Conservation (phyloP, 1,284 basidiomycete genomes). For the Mycena sp. region DNA sequence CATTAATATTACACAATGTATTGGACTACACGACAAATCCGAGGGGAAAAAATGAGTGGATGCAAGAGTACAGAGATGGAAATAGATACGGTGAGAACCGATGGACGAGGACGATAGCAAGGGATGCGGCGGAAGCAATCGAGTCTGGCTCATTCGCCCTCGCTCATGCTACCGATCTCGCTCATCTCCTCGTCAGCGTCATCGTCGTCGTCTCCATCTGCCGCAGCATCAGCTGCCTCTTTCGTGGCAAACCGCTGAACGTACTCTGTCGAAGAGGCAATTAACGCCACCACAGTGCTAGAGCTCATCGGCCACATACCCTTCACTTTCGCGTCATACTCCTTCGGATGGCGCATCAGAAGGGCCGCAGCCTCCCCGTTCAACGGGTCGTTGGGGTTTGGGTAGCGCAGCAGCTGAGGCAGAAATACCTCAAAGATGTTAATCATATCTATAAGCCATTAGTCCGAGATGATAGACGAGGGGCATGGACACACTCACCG, state of each 20-base stretch:
- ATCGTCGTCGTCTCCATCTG: slow-evolving; percentile 72
- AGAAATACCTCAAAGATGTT: slow-evolving; percentile 99
- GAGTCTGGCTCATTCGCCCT: slow-evolving; percentile 46
- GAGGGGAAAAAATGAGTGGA: slow-evolving; percentile 26
- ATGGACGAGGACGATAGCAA: slow-evolving; percentile 5
- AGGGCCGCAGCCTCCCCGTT: slow-evolving; percentile 98
- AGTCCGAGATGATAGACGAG: slow-evolving; percentile 1
- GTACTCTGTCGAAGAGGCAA: slow-evolving; percentile 68
- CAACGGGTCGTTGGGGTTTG: slow-evolving; percentile 97
- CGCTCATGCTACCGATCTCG: slow-evolving; percentile 89
- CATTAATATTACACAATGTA: slow-evolving; percentile 34
- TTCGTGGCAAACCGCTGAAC: slow-evolving; percentile 87
- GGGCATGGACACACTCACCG: slow-evolving; percentile 57
- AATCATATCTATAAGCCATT: slow-evolving; percentile 83
- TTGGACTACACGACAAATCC: slow-evolving; percentile 33
- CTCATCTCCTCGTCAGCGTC: slow-evolving; percentile 91
- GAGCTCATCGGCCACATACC: slow-evolving; percentile 56
- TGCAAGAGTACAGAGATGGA: slow-evolving; percentile 29
- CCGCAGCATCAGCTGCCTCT: slow-evolving; percentile 77
- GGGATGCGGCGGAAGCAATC: slow-evolving; percentile 11
- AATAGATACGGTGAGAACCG: slow-evolving; percentile 12
- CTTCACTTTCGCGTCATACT: slow-evolving; percentile 93
- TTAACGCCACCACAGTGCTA: neutral
- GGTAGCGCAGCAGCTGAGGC: slow-evolving; percentile 95
- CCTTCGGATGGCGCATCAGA: slow-evolving; percentile 96